A percentile compares a stretch with the other conserved stretches of the same genome.
phyloP scores from a whole-genome alignment of 495 filamentous ascomycete species.

The Neurospora sp. region DNA sequence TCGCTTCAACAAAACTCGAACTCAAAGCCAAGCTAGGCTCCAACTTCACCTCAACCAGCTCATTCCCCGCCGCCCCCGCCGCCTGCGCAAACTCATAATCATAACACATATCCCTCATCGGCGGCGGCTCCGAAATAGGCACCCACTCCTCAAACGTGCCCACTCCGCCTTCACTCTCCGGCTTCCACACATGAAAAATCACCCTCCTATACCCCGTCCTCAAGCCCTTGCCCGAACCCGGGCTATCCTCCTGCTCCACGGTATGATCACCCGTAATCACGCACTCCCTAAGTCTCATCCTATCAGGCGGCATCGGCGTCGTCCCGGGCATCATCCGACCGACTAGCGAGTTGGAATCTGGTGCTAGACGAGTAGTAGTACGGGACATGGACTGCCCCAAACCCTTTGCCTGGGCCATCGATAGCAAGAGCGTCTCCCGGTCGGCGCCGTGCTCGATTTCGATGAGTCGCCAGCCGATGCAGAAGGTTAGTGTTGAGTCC shows the following conservation, averaged over 20 bases:
- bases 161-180: not conserved
- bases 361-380: not conserved
- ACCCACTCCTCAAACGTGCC: not conserved
- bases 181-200: not conserved
- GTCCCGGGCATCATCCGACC: not conserved
- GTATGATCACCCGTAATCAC: not conserved
- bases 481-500: slow-evolving; percentile 17
- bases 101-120: not conserved
- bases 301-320: not conserved
- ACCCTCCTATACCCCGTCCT: not conserved
- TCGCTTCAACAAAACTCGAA: not conserved
- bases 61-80: not conserved
- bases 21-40: not conserved
- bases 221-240: not conserved
- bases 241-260: not conserved
- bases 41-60: not conserved
- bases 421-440: not conserved
- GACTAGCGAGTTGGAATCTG: not conserved
- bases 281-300: not conserved
- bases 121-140: not conserved
- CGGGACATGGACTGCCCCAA: not conserved
- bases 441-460: slow-evolving; percentile 24
- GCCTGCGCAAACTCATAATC: not conserved
- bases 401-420: not conserved
- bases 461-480: slow-evolving; percentile 17